These are phyloP conservation scores for Cyberlindnera veronae DNA, from an alignment of 805 yeast genomes.

Conservation along the genomic window DNA sequence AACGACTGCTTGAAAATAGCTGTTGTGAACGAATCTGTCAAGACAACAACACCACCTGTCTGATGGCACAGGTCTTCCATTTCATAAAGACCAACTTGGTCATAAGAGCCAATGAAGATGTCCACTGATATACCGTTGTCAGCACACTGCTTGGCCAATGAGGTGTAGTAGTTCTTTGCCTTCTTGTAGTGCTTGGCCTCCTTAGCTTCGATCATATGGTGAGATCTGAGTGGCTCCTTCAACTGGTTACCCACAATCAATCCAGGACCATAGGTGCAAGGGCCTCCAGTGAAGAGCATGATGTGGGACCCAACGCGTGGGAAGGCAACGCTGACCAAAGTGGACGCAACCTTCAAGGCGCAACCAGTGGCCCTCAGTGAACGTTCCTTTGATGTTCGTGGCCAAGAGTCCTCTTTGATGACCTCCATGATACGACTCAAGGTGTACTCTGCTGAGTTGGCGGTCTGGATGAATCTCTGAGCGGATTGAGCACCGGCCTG, in stretches of 20 bases:
- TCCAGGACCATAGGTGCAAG: conserved; percentile 67
- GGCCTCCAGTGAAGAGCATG: conserved; percentile 56
- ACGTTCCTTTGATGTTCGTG: conserved; percentile 42
- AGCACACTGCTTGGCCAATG: conserved; percentile 45
- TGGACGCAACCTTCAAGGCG: conserved; percentile 49
- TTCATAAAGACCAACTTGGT: conserved; percentile 90
- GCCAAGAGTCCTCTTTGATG: conserved; percentile 47
- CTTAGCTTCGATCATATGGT: conserved; percentile 53
- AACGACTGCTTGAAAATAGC: conserved; percentile 91
- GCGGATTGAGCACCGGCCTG: conserved; percentile 1
- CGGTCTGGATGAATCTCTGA: conserved; percentile 19
- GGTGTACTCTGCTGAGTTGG: conserved; percentile 41
- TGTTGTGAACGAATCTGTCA: conserved; percentile 91
- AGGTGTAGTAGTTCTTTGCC: conserved; percentile 45
- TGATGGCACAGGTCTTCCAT: conserved; percentile 82
- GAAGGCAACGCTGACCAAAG: conserved; percentile 35
- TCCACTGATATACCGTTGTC: conserved; percentile 52
- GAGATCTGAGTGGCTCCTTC: conserved; percentile 65
- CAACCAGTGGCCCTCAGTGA: conserved; percentile 55
- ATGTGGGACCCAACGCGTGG: conserved; percentile 53
- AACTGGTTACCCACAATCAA: conserved; percentile 50
- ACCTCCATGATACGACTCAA: conserved; percentile 46
- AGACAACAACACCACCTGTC: conserved; percentile 87
- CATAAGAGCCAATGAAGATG: conserved; percentile 62
- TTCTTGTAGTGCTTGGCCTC: conserved; percentile 38